phyloP scores from a whole-genome alignment of 208 protist genomes.

The Leishmania tropica region DNA sequence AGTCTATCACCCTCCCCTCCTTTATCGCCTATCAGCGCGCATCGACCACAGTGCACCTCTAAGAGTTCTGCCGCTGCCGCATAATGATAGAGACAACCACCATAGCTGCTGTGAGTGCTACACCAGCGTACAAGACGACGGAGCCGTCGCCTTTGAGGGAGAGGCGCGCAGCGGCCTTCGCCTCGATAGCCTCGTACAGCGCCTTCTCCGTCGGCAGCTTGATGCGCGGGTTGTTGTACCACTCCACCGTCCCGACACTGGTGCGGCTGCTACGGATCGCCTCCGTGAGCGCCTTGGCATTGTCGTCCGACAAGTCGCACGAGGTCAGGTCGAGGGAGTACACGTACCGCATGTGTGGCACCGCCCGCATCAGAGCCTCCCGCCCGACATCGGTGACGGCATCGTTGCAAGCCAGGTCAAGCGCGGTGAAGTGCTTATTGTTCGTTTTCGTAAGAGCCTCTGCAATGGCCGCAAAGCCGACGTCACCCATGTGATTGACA shows the following conservation, averaged over 20 bases:
- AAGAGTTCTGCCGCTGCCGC: constrained; percentile 18
- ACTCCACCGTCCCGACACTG: constrained; percentile 67
- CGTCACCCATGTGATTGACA: constrained; percentile 78
- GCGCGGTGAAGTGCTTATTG: constrained; percentile 47
- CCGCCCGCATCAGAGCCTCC: constrained; percentile 42
- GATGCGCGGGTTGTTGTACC: constrained; percentile 88
- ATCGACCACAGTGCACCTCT: neutral
- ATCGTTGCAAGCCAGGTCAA: constrained; percentile 84
- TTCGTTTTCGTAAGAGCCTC: constrained; percentile 63
- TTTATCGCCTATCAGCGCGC: neutral
- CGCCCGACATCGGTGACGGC: constrained; percentile 58
- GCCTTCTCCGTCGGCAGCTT: constrained; percentile 54
- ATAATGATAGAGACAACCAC: constrained; percentile 28
- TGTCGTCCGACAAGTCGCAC: constrained; percentile 70
- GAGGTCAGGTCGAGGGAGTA: constrained; percentile 75
- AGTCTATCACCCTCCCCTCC: neutral
- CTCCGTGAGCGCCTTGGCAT: constrained; percentile 44
- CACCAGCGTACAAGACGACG: constrained; percentile 22
- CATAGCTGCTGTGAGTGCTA: constrained; percentile 26
- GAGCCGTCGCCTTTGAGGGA: constrained; percentile 15
- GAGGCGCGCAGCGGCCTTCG: constrained; percentile 33
- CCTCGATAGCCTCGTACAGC: constrained; percentile 56
- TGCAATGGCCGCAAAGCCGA: constrained; percentile 71
- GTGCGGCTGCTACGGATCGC: constrained; percentile 49
- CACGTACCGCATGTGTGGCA: constrained; percentile 47